Base-by-base conservation (phyloP, 306 rosid genomes). In the Delonix regia region DNA sequence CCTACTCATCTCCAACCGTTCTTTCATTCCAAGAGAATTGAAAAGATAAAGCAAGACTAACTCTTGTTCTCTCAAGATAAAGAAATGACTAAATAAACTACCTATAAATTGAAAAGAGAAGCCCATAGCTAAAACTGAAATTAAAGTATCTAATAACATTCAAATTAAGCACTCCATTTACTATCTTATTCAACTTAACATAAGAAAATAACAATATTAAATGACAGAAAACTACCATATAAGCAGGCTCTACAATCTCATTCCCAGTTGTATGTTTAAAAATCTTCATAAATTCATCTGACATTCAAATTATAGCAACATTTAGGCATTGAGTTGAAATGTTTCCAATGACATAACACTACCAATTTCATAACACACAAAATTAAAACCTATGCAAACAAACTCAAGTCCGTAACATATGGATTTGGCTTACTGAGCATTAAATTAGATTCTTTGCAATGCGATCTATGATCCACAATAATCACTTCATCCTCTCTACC, bases 391-490 rank as follows among this genome's bases (percentile, higher is more conserved):
- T 28, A 33, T 36, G 66, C 18, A 51, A 57, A 63, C 22, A 28
- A 38, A 47, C 1, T 3, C 19, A 13, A 71, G 27, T 30, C 19
- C 18, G 12, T 53, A 82, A 62, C 10, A 36, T 45, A 15, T 18
- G 53, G 28, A 11, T 47, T 66, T 21, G 49, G 67, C 98, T 87
- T 86, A 95, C 99, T 81, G 49, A 95, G 91, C 98, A 95, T 86
- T 79, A 87, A 80, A 81, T 95, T 95, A 14, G 98, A 91, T 75
- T 95, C 98, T 88, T 74, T 86, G 48, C 97, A 96, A 60, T 96
- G 96, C 1, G 97, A 95, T 41, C 99, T 98, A 18, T 93, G 99
- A 87, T 95, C 98, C 74, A 95, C 96, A 78, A 95, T 91, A 47
- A 95, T 84, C 77, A 95, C 79, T 13, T 89, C 96, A 59, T 95